Conservation (phyloP, 257 asterid genomes). For the Plectranthus barbatus region DNA sequence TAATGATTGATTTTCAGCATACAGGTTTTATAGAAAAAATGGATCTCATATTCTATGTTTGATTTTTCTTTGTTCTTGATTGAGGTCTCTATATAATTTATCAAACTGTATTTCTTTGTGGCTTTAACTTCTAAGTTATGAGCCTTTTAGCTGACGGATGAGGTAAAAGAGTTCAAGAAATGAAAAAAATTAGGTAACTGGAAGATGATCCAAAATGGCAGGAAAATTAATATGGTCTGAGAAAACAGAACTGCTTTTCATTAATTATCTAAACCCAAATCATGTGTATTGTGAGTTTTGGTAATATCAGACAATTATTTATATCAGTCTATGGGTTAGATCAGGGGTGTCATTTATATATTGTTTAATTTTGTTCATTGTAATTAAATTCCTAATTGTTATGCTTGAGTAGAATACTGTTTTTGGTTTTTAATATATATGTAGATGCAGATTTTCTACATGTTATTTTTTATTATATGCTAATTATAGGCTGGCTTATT, state of each 20-base stretch:
- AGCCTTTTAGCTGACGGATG: neutral
- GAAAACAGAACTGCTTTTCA: neutral
- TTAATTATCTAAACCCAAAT: neutral
- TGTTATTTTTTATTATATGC: neutral
- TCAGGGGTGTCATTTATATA: neutral
- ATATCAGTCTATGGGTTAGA: neutral
- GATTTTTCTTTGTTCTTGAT: constrained; percentile 1
- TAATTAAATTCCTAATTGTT: neutral
- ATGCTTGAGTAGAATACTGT: neutral
- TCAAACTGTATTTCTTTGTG: neutral
- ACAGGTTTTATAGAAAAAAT: neutral
- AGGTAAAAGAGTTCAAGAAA: neutral
- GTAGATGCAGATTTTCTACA: neutral
- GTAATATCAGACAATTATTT: neutral
- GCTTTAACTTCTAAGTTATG: neutral
- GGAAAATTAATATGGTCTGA: neutral
- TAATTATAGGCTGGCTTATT: constrained; percentile 3
- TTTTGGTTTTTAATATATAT: neutral
- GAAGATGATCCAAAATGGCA: neutral
- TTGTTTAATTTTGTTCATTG: neutral
- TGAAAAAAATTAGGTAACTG: neutral
- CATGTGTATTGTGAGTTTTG: neutral
- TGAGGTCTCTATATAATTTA: neutral
- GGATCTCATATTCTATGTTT: neutral
- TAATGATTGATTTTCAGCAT: neutral